Base-by-base conservation (phyloP, 1,139 yeast species). In the Yamadazyma triangularis region DNA sequence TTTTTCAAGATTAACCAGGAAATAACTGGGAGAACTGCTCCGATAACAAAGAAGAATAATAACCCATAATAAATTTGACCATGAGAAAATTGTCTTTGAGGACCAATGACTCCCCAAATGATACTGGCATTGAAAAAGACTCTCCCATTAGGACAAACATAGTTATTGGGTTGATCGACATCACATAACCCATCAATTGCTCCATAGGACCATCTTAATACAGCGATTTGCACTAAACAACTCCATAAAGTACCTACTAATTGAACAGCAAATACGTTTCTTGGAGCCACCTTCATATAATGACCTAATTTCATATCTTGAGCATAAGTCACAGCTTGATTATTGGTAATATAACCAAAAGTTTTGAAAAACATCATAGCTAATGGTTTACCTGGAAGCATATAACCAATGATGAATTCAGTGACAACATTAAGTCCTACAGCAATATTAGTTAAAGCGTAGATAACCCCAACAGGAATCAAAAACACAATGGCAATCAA, bases 221-320 rank as follows among this genome's bases (percentile, higher is more conserved):
- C 71, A 19, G 70, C 68, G 34, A 66, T 56, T 47, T 64, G 70
- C 24, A 66, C 72, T 33, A 65, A 49, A 22, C 62, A 57, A 34
- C 68, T 64, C 73, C 73, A 66, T 26, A 67, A 44, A 27, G 70
- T 68, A 41, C 70, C 72, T 42, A 64, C 42, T 35, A 71, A 50
- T 52, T 72, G 77, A 18, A 69, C 66, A 33, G 56, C 47, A 47
- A 73, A 72, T 45, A 64, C 44, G 14, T 41, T 32, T 34, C 70
- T 56, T 29, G 78, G 78, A 14, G 70, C 63, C 22, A 69, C 54
- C 49, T 71, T 73, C 73, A 72, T 66, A 53, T 73, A 73, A 41
- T 71, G 69, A 24, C 77, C 78, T 47, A 73, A 57, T 47, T 73
- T 73, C 66, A 71, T 60, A 52, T 73, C 77, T 50, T 71, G 73